Conservation (phyloP, 2,329 filamentous ascomycete species). For the Emmonsiellopsis sp. region DNA sequence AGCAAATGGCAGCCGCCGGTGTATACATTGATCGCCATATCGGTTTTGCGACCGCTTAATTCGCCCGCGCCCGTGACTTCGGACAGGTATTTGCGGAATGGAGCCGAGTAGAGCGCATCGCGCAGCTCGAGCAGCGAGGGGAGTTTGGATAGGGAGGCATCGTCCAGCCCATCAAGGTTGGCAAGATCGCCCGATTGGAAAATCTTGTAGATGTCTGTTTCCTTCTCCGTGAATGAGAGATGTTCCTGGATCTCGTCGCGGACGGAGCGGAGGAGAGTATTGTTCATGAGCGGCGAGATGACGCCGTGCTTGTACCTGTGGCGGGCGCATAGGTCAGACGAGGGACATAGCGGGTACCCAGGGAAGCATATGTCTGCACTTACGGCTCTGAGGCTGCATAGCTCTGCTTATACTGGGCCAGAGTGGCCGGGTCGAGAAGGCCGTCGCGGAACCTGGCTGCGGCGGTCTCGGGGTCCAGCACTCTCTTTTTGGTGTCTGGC, state of each 20-base stretch:
- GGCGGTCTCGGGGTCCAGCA: slow-evolving; percentile 28
- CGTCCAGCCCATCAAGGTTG: slow-evolving; percentile 88
- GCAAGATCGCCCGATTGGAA: slow-evolving; percentile 96
- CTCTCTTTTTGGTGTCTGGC: slow-evolving; percentile 29
- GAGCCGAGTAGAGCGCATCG: slow-evolving; percentile 83
- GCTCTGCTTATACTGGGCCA: slow-evolving; percentile 33
- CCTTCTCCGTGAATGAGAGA: slow-evolving; percentile 93
- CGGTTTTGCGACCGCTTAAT: slow-evolving; percentile 85
- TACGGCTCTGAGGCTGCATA: slow-evolving; percentile 36
- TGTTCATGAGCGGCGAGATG: slow-evolving; percentile 70
- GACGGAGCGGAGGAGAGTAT: slow-evolving; percentile 72
- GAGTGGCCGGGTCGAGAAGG: slow-evolving; percentile 31
- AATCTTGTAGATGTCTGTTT: slow-evolving; percentile 99
- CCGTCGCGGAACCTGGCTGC: slow-evolving; percentile 34
- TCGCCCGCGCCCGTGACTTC: slow-evolving; percentile 77
- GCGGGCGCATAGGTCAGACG: neutral
- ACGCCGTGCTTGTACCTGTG: slow-evolving; percentile 80
- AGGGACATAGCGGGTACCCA: neutral
- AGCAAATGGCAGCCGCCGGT: slow-evolving; percentile 91
- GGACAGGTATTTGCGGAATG: slow-evolving; percentile 83
- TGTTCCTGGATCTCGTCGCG: slow-evolving; percentile 82
- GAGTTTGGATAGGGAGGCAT: slow-evolving; percentile 72
- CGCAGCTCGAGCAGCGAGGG: slow-evolving; percentile 86
- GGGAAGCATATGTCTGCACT: slow-evolving; percentile 6
- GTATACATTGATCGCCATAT: slow-evolving; percentile 99